A percentile compares a stretch with the other conserved stretches of the same genome.
Evolutionary conservation across 2,329 filamentous ascomycete genomes (phyloP).

Genomic region (Botrytis galanthina): DNA sequence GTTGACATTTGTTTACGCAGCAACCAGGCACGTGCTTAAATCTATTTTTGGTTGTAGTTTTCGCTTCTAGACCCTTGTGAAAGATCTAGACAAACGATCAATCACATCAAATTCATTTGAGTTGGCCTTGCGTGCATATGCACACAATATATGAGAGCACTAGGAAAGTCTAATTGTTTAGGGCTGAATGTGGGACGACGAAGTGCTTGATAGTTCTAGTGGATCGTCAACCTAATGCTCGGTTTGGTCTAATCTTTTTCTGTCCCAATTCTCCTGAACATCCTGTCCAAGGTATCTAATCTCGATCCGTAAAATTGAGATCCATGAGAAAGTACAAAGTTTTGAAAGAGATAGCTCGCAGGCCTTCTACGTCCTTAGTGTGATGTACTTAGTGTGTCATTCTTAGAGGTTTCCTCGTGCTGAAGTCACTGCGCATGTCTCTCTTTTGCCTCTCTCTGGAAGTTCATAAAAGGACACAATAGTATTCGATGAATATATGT

Average conservation of each 20-base stretch:
- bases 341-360: no score
- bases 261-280: not conserved
- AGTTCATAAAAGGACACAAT: not conserved
- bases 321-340: not conserved
- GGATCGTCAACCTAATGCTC: not conserved
- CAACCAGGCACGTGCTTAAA: conserved; percentile 12
- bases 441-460: not conserved
- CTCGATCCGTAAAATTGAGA: not conserved
- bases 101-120: not conserved
- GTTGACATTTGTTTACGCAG: conserved; percentile 14
- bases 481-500: not conserved
- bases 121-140: not conserved
- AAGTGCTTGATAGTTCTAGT: not conserved
- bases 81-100: not conserved
- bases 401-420: not conserved
- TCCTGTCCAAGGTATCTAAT: not conserved
- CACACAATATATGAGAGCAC: not conserved
- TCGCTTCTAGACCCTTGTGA: not conserved
- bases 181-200: not conserved
- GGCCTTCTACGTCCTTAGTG: not conserved
- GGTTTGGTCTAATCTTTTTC: not conserved
- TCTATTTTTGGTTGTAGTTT: not conserved
- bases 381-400: not conserved
- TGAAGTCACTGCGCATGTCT: not conserved
- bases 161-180: not conserved